Evolutionary conservation across 352 stramenopile species (phyloP).

Genomic region (Phytopythium ostracodes): DNA sequence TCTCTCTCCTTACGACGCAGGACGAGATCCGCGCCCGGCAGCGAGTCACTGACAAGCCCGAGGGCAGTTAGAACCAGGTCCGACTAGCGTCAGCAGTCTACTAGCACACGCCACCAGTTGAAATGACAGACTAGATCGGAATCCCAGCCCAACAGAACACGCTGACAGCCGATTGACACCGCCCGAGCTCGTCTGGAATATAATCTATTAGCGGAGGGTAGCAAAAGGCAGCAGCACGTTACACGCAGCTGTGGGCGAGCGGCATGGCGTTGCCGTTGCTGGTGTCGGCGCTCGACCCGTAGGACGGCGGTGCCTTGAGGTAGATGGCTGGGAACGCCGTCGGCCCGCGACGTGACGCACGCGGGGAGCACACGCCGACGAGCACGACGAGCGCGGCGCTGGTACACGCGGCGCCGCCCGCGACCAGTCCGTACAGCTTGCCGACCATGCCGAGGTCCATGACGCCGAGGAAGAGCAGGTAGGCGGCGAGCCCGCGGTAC

Average conservation of each 20-base stretch:
- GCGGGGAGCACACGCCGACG: conserved; percentile 24
- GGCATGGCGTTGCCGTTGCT: background rate
- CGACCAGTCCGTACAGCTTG: conserved; percentile 28
- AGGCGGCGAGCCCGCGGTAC: conserved; percentile 43
- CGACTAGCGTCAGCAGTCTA: background rate
- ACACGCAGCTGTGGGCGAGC: conserved; percentile 3
- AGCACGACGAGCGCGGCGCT: conserved; percentile 40
- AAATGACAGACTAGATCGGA: no score
- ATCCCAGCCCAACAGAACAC: background rate
- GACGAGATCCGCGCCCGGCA: background rate
- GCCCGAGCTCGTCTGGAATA: background rate
- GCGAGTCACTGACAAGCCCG: background rate
- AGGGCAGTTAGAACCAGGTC: background rate
- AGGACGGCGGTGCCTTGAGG: conserved; percentile 14
- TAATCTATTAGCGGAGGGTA: background rate
- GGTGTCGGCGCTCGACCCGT: conserved; percentile 15
- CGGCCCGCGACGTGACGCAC: conserved; percentile 10
- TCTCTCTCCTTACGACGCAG: background rate
- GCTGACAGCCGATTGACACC: background rate
- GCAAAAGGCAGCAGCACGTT: background rate
- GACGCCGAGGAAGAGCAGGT: conserved; percentile 54
- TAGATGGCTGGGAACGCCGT: conserved; percentile 13
- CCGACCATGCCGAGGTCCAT: conserved; percentile 55
- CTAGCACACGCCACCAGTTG: background rate
- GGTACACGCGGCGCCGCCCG: conserved; percentile 27